A percentile compares a stretch with the other conserved stretches of the same genome.
Evolutionary conservation across 2,329 filamentous ascomycete species (phyloP).

Genomic region (Colletotrichum echinochloae): DNA sequence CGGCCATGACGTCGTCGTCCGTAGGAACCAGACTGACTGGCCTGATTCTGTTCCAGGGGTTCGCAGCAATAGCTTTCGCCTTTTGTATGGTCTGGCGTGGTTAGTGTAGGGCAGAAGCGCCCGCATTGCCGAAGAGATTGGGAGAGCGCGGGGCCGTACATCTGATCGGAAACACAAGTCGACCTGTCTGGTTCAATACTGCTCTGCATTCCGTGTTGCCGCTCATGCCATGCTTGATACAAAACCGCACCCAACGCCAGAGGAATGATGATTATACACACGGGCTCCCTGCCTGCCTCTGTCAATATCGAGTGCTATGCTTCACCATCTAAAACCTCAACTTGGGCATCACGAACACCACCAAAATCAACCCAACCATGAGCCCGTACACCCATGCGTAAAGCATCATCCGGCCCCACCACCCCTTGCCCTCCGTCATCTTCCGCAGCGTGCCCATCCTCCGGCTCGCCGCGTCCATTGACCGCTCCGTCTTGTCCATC

Average conservation of each 20-base stretch:
- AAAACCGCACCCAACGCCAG: neutral
- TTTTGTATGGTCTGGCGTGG: neutral
- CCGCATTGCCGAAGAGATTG: neutral
- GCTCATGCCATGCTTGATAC: conserved; percentile 3
- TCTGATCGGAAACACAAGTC: neutral
- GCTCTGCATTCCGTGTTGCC: neutral
- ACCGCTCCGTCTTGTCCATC: conserved; percentile 79
- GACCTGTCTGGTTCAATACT: neutral
- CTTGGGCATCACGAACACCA: conserved; percentile 91
- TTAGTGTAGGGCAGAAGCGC: neutral
- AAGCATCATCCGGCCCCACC: conserved; percentile 85
- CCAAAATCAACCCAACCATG: conserved; percentile 79
- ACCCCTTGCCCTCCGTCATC: conserved; percentile 90
- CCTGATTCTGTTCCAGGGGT: neutral
- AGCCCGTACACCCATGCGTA: conserved; percentile 87
- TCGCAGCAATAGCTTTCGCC: neutral
- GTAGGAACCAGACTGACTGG: neutral
- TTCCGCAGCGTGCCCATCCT: conserved; percentile 81
- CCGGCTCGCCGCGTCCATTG: conserved; percentile 80
- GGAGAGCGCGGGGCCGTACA: neutral
- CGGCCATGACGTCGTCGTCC: neutral
- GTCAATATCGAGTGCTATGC: too few species aligned
- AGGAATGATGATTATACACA: neutral
- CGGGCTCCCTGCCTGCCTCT: too few species aligned
- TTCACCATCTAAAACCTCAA: conserved; percentile 74